Evolutionary conservation across 1,284 basidiomycete genomes (phyloP).

Genomic region (Tilletiaria anomala): DNA sequence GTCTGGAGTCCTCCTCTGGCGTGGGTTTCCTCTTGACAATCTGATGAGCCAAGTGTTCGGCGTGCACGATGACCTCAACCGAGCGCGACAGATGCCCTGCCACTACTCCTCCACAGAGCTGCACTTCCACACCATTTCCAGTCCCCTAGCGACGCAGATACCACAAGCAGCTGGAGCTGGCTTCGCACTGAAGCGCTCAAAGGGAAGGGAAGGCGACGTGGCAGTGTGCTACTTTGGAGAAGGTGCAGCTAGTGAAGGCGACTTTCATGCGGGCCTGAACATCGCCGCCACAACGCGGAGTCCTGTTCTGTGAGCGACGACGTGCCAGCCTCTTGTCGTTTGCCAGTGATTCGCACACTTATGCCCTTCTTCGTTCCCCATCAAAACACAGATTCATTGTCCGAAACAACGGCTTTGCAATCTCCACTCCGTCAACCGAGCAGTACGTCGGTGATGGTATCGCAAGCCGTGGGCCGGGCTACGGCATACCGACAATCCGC

Average conservation of each 20-base stretch:
- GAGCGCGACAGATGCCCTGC: conserved; percentile 36
- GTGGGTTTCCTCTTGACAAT: conserved; percentile 50
- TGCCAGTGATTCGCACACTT: conserved; percentile 40
- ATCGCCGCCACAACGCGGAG: conserved; percentile 30
- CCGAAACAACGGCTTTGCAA: conserved; percentile 78
- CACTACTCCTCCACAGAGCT: conserved; percentile 71
- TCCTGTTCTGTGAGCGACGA: conserved; percentile 18
- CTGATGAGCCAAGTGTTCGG: conserved; percentile 15
- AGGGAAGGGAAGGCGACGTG: conserved; percentile 48
- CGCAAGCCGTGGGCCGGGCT: conserved; percentile 73
- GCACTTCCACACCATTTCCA: conserved; percentile 87
- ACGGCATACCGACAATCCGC: conserved; percentile 52
- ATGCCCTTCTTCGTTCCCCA: conserved; percentile 57
- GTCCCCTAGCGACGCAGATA: conserved; percentile 85
- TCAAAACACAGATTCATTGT: conserved; percentile 50
- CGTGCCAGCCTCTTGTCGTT: neutral
- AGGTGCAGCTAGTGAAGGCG: conserved; percentile 48
- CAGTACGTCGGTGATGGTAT: conserved; percentile 49
- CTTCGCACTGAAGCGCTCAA: conserved; percentile 70
- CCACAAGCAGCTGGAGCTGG: conserved; percentile 88
- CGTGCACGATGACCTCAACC: conserved; percentile 11
- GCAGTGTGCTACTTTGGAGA: conserved; percentile 83
- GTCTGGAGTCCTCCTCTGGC: conserved; percentile 74
- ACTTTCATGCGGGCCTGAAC: conserved; percentile 47
- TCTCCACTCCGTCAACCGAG: conserved; percentile 77